Evolutionary conservation across 768 basidiomycete genomes (phyloP), one percentile per base, ranked within the genome.

Genomic region (Postia placenta): DNA sequence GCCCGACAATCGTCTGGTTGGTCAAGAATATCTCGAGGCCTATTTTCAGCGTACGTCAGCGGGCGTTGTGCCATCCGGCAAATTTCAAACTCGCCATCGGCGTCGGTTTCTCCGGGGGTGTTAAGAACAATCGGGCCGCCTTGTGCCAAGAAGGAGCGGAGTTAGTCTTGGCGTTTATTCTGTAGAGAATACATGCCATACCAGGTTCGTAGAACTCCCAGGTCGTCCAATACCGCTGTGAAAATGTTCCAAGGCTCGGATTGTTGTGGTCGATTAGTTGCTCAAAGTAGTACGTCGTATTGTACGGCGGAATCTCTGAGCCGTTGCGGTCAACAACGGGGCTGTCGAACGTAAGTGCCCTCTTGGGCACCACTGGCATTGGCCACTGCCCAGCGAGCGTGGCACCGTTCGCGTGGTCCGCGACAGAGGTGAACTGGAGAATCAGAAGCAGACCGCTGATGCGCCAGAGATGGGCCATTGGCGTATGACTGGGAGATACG

Each of bases 191-290:
- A 19, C 9, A 9, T 6, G 19, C 51, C 59, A 26, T 30, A 67
- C 66, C 66, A 11, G 48, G 28, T 60, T 81, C 69, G 54, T 86
- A 86, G 56, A 70, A 84, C 61, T 86, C 80, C 63, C 71, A 83
- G 22, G 79, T 79, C 50, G 77, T 71, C 83, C 83, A 87, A 64
- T 74, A 87, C 30, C 86, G 75, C 64, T 87, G 86, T 59, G 79
- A 70, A 66, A 89, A 89, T n/a, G 83, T 87, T 15, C 85, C 86
- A n/a, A 78, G 66, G 24, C 70, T 67, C 14, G 81, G 78, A 51
- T 78, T 65, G 30, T 58, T 71, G 60, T 78, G 77, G 57, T 79
- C 75, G 50, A 83, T 65, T 33, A 71, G 58, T 53, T 71, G 70
- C 56, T 84, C 75, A 57, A 85, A 85, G 49, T 60, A 64, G 61